Evolutionary conservation across 176 grass and related monocot species (phyloP), one percentile per base, ranked within the genome.

Genomic region (Dendrocalamus sinicus): DNA sequence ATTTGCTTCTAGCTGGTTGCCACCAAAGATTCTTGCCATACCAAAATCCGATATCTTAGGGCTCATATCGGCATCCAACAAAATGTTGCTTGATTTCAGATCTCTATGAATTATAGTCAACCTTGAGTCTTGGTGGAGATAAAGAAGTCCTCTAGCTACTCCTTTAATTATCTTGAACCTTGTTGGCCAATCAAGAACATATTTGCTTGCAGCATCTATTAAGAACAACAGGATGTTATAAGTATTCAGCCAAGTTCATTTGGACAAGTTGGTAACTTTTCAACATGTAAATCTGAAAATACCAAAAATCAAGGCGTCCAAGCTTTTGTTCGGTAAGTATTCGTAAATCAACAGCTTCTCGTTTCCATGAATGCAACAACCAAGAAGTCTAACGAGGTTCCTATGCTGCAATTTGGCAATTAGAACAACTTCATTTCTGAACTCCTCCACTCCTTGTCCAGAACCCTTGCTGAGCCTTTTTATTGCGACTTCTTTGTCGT

Each of bases 41-140:
- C 92, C 90, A 13, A 94, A 92, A 81, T 94, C 92, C 0, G 92
- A 94, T 79, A 94, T 94, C 44, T 92, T 94, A 13, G 92, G 81
- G 20, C 37, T 94, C 81, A 94, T 87, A 8, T 88, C 66, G 0
- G 9, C 67, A 72, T 92, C 92, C 24, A 94, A 76, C 44, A 94
- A 50, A 16, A 94, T 67, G 74, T 92, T 94, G 70, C 90, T 88
- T 61, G 90, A 47, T 70, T 45, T 45, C 8, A 45, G 44, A 10
- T 45, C 44, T 45, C 44, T 45, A 45, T 45, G 44, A 45, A 45
- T 45, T 45, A 45, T 45, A 1, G 44, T 45, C 44, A 45, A 2
- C 9, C 44, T 45, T 9, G 44, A 45, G 9, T 45, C 44, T 45
- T 45, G 8, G 9, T 45, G 44, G 44, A 45, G 44, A 45, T 45